Conservation (phyloP, 108 stramenopile genomes). For the Nannochloropsis granulata region DNA sequence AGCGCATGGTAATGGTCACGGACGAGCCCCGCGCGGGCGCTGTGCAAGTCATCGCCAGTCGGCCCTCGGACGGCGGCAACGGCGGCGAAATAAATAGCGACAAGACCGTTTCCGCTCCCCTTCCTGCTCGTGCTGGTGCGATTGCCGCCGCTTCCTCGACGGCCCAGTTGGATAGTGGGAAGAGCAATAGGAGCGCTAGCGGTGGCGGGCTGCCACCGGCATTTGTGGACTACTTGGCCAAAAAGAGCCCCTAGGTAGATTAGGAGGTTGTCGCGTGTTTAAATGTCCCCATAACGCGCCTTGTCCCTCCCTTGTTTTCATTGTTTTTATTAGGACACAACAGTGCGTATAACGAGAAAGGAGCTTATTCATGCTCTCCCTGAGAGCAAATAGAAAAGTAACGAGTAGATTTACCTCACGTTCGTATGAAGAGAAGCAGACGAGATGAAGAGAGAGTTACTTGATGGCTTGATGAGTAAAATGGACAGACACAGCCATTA, state of each 20-base stretch:
- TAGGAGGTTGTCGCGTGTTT: too few relatives aligned
- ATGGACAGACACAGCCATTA: too few relatives aligned
- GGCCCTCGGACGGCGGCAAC: background rate
- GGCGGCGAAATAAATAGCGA: background rate
- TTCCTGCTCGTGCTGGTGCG: background rate
- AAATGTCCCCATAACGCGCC: too few relatives aligned
- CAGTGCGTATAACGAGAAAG: too few relatives aligned
- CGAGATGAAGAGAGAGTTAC: too few relatives aligned
- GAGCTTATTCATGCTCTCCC: too few relatives aligned
- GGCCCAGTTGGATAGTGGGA: background rate
- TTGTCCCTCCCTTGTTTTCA: too few relatives aligned
- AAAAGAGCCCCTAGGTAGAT: background rate
- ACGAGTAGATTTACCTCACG: too few relatives aligned
- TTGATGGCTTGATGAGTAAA: too few relatives aligned
- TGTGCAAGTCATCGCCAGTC: background rate
- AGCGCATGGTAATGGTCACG: slow-evolving; percentile 1
- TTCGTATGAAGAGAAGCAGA: too few relatives aligned
- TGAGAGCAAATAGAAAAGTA: too few relatives aligned
- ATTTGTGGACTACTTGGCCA: background rate
- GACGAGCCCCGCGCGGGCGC: background rate
- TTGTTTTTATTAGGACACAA: too few relatives aligned
- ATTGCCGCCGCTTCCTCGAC: background rate
- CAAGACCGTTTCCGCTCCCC: background rate
- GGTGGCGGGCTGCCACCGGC: background rate
- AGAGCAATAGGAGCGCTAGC: background rate